These are phyloP conservation scores for Wickerhamomyces bisporus DNA, from an alignment of 805 yeast species.

Conservation along the genomic window DNA sequence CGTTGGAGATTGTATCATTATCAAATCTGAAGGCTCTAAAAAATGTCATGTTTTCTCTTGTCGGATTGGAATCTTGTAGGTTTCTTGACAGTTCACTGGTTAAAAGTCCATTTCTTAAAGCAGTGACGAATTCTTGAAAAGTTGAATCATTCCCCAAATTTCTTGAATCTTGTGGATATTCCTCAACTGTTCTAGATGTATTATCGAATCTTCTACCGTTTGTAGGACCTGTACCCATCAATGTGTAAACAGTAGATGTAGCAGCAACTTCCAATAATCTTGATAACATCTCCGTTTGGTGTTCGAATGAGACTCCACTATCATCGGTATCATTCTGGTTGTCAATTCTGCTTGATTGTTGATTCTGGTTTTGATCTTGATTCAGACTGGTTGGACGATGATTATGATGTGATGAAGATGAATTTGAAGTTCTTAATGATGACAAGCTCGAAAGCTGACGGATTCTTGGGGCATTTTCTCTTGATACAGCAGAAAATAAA, in stretches of 20 bases:
- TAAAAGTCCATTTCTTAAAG: slow-evolving; percentile 34
- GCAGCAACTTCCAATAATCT: slow-evolving; percentile 41
- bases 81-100: slow-evolving; percentile 32
- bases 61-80: slow-evolving; percentile 1
- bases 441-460: background rate
- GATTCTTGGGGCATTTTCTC: background rate
- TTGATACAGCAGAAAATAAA: slow-evolving; percentile 10
- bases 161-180: background rate
- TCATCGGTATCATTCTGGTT: background rate
- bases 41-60: slow-evolving; percentile 25
- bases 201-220: slow-evolving; percentile 28
- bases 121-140: slow-evolving; percentile 40
- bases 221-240: slow-evolving; percentile 27
- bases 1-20: slow-evolving; percentile 2
- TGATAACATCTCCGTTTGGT: slow-evolving; percentile 38
- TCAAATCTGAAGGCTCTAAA: slow-evolving; percentile 41
- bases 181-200: slow-evolving; percentile 9
- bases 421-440: background rate
- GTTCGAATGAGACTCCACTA: slow-evolving; percentile 12
- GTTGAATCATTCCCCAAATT: slow-evolving; percentile 27
- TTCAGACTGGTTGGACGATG: background rate
- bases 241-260: slow-evolving; percentile 35
- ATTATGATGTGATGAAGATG: background rate
- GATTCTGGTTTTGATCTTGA: slow-evolving; percentile 3
- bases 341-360: background rate